Percentiles rank a stretch among this genome's conserved stretches.
Evolutionary conservation across 305 asterid species (phyloP).

Genomic region (Fraxinus ornus): DNA sequence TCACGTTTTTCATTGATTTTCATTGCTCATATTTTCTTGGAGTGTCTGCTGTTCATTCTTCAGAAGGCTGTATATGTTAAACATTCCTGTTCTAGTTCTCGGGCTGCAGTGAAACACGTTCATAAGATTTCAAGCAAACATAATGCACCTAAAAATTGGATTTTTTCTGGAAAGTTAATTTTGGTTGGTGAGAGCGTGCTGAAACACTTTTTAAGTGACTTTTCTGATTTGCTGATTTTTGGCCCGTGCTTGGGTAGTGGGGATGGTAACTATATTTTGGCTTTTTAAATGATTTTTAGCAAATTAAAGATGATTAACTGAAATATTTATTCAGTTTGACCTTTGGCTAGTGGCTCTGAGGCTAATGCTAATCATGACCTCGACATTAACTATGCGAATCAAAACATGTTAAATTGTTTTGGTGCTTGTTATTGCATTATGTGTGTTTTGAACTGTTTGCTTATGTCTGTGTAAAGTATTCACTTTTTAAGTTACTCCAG

Average conservation of each 20-base stretch:
- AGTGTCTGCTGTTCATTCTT: neutral
- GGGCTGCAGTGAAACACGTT: neutral
- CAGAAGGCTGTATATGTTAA: neutral
- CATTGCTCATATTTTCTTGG: neutral
- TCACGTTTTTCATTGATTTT: neutral
- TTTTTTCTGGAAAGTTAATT: neutral
- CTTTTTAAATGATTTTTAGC: neutral
- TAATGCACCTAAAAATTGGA: neutral
- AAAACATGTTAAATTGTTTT: neutral
- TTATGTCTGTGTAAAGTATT: neutral
- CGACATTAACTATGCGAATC: neutral
- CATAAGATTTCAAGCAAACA: neutral
- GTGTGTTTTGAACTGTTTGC: neutral
- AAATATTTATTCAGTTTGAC: neutral
- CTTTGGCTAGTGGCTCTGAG: neutral
- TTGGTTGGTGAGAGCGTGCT: neutral
- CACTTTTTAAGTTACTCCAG: neutral
- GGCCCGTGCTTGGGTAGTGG: neutral
- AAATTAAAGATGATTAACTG: neutral
- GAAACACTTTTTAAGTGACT: neutral
- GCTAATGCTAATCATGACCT: neutral
- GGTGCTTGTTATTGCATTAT: neutral
- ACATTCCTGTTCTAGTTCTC: neutral
- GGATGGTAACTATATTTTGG: neutral
- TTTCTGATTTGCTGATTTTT: neutral